Conservation (phyloP, 2,329 filamentous ascomycete species). For the Colletotrichum costaricense region DNA sequence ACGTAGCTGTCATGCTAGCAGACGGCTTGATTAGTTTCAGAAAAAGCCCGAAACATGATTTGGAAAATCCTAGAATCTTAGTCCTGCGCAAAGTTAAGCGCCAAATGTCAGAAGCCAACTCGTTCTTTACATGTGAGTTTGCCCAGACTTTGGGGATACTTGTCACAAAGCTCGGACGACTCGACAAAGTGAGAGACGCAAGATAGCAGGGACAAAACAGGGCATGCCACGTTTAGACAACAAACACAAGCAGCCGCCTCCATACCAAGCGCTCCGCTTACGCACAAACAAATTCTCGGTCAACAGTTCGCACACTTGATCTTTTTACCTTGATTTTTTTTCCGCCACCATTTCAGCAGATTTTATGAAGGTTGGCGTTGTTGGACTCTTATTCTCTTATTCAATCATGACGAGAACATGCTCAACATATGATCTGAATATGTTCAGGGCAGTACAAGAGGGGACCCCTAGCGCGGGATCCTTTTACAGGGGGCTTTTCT, state of each 20-base stretch:
- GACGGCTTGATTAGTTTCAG: neutral
- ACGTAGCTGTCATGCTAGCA: neutral
- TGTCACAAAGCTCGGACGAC: neutral
- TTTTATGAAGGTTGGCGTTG: accelerated
- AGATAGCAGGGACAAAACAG: neutral
- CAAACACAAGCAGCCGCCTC: neutral
- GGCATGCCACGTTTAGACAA: neutral
- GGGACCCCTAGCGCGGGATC: too few relatives aligned
- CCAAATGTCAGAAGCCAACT: neutral
- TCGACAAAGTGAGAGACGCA: neutral
- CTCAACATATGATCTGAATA: neutral
- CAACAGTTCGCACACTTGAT: neutral
- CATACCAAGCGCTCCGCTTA: neutral
- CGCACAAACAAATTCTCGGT: neutral
- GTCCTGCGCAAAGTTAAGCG: neutral
- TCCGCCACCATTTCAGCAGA: neutral
- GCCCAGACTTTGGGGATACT: neutral
- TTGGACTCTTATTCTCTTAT: neutral
- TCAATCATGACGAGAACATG: neutral
- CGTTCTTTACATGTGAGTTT: neutral
- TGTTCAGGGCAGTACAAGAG: neutral
- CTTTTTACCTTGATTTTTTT: too few relatives aligned
- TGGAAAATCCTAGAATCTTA: neutral
- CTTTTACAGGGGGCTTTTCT: neutral
- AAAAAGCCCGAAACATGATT: neutral